Evolutionary conservation across 179 eudicot genomes (phyloP), one percentile per base, ranked within the genome.

Genomic region (Gypsophila paniculata): DNA sequence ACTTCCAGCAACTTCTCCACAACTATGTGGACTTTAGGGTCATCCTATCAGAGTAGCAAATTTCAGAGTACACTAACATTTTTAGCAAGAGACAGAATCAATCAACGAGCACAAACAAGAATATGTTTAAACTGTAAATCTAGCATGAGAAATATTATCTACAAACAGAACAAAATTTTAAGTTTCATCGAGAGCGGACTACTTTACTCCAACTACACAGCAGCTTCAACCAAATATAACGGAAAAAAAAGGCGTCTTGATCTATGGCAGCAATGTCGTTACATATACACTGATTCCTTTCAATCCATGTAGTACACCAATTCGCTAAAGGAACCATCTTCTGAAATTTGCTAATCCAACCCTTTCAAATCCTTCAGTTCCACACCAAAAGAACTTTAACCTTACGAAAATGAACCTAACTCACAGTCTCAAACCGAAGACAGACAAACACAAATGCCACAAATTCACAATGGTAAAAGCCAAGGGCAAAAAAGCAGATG

Each of bases 1-100:
- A 95, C 99, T 61, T 92, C 99, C 79, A 95, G 81, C 76, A 95
- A 76, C 81, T 90, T 95, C 75, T 92, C 99, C n/a, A 95, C 91
- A 74, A 95, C 98, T 39, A 89, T 80, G 77, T 87, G 96, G 65
- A 92, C 98, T 78, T 92, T 95, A 5, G 98, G 96, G 74, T 95
- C 99, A 80, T 84, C 96, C 98, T 95, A 87, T 75, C 52, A 55
- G 46, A 67, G 57, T 6, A 67, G 5, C 17, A 5, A 70, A 58
- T 44, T 17, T 76, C 61, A 78, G 76, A 23, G 32, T 48, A 57
- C 23, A 39, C 13, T 42, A 58, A 39, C 23, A 29, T 54, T 54
- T 17, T 17, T 8, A 54, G 34, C 23, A n/a, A 17, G 17, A 54
- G 59, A 54, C 9, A 6, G 4, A 55, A 21, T 32, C 25, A 36